Conservation (phyloP, 2,329 filamentous ascomycete genomes). For the Penicillium sp. region DNA sequence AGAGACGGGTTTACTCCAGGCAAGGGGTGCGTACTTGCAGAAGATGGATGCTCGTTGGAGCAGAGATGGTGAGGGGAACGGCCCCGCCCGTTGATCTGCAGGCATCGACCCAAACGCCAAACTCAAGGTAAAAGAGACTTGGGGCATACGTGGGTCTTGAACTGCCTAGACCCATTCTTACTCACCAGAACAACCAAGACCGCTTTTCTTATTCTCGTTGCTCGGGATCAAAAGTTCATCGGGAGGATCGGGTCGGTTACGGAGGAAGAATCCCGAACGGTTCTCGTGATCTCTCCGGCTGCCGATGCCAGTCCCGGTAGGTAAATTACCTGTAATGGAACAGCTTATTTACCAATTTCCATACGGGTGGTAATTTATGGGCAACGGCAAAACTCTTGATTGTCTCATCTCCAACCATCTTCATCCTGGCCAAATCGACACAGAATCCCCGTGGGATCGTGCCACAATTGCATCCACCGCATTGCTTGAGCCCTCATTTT, state of each 20-base stretch:
- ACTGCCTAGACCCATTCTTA: not conserved
- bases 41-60: constrained; percentile 8
- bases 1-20: constrained; percentile 1
- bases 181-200: not conserved
- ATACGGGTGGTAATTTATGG: not conserved
- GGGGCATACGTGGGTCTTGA: not conserved
- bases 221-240: not conserved
- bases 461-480: not conserved
- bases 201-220: not conserved
- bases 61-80: constrained; percentile 16
- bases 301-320: constrained; percentile 9
- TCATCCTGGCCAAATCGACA: not conserved
- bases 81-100: constrained; percentile 11
- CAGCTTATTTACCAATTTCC: not conserved
- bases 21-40: not conserved
- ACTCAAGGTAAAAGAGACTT: not conserved
- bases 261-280: not conserved
- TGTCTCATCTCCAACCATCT: not conserved
- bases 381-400: not conserved
- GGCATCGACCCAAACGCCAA: not conserved
- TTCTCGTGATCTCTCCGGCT: constrained; percentile 1
- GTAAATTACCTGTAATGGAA: constrained; percentile 10
- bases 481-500: not conserved
- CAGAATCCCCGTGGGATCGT: not conserved
- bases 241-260: not conserved